Evolutionary conservation across 2,329 filamentous ascomycete species (phyloP), one percentile per base, ranked within the genome.

Genomic region (Xylaria sp.): DNA sequence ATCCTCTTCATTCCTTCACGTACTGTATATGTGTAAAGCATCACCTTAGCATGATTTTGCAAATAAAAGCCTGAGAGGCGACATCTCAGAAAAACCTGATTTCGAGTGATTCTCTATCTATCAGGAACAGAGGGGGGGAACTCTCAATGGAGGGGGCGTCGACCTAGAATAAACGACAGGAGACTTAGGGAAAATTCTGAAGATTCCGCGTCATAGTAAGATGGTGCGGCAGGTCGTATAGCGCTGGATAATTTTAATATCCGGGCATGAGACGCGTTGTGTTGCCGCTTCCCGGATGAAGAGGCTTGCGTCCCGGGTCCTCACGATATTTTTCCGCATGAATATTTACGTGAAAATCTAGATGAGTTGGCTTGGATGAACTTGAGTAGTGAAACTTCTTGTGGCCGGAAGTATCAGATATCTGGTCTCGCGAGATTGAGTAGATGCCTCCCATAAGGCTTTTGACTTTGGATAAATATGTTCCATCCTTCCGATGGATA

Each of bases 181-280:
- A 50, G 31, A 36, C 20, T 44, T 22, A 25, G 17, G 22, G 20
- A 11, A 29, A 47, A 54, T 17, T 7, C n/a, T 38, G 33, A 29
- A 36, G 25, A 44, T 47, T 49, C 25, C 49, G 22, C 22, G 50
- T 42, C 29, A 50, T 51, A 15, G 22, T n/a, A 29, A 44, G 31
- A 51, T 29, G 45, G 9, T 10, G 42, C 45, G 55, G 55, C 50
- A 50, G 27, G 36, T 55, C 31, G 22, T 47, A 42, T 25, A 50
- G 59, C n/a, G 25, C 56, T 67, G 55, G 61, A 44, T 63, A 67
- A 67, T 64, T 61, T 49, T 63, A 67, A 67, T 64, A 65, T 49
- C 61, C 65, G 53, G 61, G 56, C 42, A 57, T 64, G 61, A 67
- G 65, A 67, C 65, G 33, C 22, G 31, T 60, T 45, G 36, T 33